These are phyloP conservation scores for Tulasnella sp. DNA, from an alignment of 768 basidiomycete genomes.

Conservation along the genomic window DNA sequence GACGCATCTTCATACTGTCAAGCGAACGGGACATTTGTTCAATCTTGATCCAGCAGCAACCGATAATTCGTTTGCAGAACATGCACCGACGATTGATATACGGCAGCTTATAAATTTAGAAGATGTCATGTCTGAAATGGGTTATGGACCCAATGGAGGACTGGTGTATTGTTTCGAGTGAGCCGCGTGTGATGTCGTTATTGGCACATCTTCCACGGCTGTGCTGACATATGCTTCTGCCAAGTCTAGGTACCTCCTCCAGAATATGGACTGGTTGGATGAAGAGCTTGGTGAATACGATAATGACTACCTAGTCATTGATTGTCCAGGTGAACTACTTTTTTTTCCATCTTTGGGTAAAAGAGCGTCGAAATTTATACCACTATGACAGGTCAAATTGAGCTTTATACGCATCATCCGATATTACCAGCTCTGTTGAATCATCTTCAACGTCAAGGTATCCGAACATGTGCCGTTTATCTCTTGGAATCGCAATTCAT, in stretches of 20 bases:
- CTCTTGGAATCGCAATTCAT: constrained; percentile 98
- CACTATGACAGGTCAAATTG: constrained; percentile 97
- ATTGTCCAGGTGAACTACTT: constrained; percentile 60
- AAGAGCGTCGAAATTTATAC: background rate
- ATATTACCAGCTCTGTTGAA: constrained; percentile 86
- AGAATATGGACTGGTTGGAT: constrained; percentile 98
- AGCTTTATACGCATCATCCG: constrained; percentile 96
- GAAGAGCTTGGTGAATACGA: constrained; percentile 91
- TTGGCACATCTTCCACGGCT: constrained; percentile 24
- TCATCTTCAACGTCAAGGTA: constrained; percentile 56
- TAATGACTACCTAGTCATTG: constrained; percentile 87
- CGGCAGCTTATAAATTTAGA: constrained; percentile 80
- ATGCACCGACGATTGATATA: constrained; percentile 82
- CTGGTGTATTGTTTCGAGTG: constrained; percentile 99
- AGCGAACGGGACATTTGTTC: constrained; percentile 78
- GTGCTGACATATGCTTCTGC: background rate
- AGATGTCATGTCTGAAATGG: constrained; percentile 92
- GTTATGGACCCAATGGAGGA: constrained; percentile 93
- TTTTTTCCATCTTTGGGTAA: background rate
- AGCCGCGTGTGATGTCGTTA: constrained; percentile 33
- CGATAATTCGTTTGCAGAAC: constrained; percentile 72
- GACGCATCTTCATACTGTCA: constrained; percentile 73
- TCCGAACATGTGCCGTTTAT: constrained; percentile 81
- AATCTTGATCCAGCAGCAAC: constrained; percentile 95
- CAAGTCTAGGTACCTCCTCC: constrained; percentile 65